phyloP scores from a whole-genome alignment of 768 basidiomycete species.

The Amanita subjunquillea region DNA sequence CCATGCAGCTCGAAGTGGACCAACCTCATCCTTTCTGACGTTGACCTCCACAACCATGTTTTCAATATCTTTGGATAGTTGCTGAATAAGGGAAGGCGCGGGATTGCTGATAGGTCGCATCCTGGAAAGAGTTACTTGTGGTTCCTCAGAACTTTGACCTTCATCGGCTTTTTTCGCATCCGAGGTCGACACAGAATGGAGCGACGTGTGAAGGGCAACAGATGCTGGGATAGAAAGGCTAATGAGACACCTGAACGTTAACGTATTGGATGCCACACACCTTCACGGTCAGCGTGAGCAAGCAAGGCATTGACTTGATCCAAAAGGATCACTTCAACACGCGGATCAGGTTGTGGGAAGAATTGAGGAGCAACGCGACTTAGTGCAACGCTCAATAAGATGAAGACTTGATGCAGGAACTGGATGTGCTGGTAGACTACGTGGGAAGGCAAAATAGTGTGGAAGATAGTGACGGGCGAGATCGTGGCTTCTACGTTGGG shows the following conservation, averaged over 20 bases:
- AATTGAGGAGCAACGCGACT: constrained; percentile 62
- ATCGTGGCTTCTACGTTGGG: constrained; percentile 13
- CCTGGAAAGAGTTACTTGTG: constrained; percentile 24
- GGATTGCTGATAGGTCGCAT: constrained; percentile 23
- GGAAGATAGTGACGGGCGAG: constrained; percentile 11
- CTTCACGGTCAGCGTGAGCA: constrained; percentile 42
- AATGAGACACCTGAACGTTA: not conserved
- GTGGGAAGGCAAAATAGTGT: constrained; percentile 47
- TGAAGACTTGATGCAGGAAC: constrained; percentile 68
- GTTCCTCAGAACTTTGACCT: constrained; percentile 13
- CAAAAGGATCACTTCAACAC: constrained; percentile 28
- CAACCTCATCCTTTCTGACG: constrained; percentile 43
- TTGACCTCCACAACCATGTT: constrained; percentile 54
- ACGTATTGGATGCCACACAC: constrained; percentile 19
- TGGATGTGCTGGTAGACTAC: constrained; percentile 69
- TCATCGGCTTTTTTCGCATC: constrained; percentile 4
- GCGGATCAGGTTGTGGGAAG: constrained; percentile 32
- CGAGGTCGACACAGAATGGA: constrained; percentile 37
- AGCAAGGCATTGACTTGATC: constrained; percentile 32
- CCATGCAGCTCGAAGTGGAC: constrained; percentile 48
- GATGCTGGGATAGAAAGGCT: not conserved
- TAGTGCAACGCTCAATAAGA: constrained; percentile 65
- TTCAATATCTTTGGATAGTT: constrained; percentile 49
- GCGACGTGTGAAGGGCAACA: constrained; percentile 42
- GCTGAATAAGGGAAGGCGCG: constrained; percentile 25